phyloP scores from a whole-genome alignment of 1,284 basidiomycete genomes.

The Naganishia albida region DNA sequence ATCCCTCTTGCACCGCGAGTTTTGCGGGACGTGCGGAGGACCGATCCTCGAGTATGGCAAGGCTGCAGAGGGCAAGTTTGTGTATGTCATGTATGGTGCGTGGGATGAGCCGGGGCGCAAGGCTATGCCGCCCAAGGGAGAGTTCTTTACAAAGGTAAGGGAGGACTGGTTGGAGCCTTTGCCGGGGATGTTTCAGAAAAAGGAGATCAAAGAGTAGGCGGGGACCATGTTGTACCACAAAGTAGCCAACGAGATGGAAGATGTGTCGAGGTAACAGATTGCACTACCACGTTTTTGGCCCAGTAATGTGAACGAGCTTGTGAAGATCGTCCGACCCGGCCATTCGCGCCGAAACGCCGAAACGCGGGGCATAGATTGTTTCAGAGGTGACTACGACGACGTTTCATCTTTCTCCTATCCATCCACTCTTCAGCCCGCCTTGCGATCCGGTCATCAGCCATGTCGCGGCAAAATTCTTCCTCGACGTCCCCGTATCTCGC shows the following conservation, averaged over 20 bases:
- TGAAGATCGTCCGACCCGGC: too few species aligned
- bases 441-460: not conserved
- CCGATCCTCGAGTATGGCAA: conserved; percentile 18
- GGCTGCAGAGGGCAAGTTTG: not conserved
- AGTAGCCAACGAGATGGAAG: too few species aligned
- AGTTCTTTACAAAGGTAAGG: conserved; percentile 21
- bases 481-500: conserved; percentile 7
- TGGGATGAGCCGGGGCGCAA: conserved; percentile 21
- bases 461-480: not conserved
- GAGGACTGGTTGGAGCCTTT: conserved; percentile 20
- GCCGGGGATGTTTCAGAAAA: conserved; percentile 32
- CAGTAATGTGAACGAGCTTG: too few species aligned
- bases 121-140: conserved; percentile 20
- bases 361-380: too few species aligned
- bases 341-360: too few species aligned
- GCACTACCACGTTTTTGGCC: too few species aligned
- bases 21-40: conserved; percentile 16
- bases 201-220: conserved; percentile 24
- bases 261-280: too few species aligned
- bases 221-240: too few species aligned
- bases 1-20: conserved; percentile 16
- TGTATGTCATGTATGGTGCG: conserved; percentile 18
- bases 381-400: not conserved
- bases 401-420: not conserved
- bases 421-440: not conserved